Evolutionary conservation across 2,329 filamentous ascomycete genomes (phyloP).

Genomic region (Scedosporium aurantiacum): DNA sequence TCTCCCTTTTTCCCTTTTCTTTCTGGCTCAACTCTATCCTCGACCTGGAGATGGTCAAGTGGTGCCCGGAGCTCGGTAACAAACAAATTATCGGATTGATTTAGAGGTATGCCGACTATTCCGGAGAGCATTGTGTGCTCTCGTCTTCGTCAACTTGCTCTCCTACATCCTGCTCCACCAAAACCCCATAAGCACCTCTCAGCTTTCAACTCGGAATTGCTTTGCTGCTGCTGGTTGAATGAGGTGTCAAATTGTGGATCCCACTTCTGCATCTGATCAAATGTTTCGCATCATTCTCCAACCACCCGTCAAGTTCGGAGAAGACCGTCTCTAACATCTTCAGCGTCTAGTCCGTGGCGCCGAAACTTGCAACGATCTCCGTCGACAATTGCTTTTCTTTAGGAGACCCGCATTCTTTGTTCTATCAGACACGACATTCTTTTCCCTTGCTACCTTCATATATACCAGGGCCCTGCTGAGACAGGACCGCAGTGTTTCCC

Average conservation of each 20-base stretch:
- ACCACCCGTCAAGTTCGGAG: neutral
- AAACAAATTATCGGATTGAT: neutral
- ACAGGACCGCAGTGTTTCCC: neutral
- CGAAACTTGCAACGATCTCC: neutral
- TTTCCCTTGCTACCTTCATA: neutral
- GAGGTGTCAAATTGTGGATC: neutral
- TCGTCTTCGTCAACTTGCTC: neutral
- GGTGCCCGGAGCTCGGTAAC: neutral
- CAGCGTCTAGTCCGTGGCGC: neutral
- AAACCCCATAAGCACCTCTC: no score
- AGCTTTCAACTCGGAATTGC: neutral
- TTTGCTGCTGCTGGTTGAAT: neutral
- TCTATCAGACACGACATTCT: neutral
- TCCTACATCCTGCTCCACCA: no score
- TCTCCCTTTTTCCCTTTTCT: neutral
- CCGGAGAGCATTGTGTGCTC: neutral
- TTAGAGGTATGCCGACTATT: neutral
- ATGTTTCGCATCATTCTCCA: neutral
- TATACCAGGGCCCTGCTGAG: neutral
- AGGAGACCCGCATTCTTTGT: neutral
- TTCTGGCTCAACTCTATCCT: neutral
- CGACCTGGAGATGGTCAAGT: neutral
- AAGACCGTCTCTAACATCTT: neutral
- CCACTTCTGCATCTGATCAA: neutral
- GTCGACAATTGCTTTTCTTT: neutral